Conservation (phyloP, 805 yeast species). For the Candida khao-thaluensis region DNA sequence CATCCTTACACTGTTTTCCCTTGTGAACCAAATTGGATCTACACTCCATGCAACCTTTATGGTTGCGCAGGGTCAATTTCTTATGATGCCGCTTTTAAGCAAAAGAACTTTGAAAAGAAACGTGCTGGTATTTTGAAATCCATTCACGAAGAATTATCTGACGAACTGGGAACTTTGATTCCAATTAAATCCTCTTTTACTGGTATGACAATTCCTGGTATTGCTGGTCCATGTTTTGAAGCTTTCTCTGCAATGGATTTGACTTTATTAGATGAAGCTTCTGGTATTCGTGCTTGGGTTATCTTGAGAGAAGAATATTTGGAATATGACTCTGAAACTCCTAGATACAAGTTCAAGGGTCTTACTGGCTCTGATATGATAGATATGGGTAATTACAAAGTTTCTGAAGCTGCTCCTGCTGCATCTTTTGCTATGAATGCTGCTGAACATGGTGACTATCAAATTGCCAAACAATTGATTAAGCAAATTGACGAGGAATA, state of each 20-base stretch:
- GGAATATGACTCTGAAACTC: conserved; percentile 6
- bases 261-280: conserved; percentile 9
- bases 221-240: conserved; percentile 11
- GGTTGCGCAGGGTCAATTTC: conserved; percentile 11
- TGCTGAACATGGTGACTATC: conserved; percentile 12
- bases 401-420: conserved; percentile 11
- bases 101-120: conserved; percentile 11
- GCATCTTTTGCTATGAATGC: conserved; percentile 11
- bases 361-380: conserved; percentile 10
- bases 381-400: conserved; percentile 11
- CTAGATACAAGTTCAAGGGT: conserved; percentile 8
- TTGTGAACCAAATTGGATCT: conserved; percentile 14
- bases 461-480: conserved; percentile 10
- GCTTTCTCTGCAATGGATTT: conserved; percentile 10
- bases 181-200: conserved; percentile 13
- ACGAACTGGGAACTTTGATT: conserved; percentile 11
- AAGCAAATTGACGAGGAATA: conserved; percentile 11
- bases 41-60: conserved; percentile 12
- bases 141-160: conserved; percentile 11
- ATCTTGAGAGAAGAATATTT: conserved; percentile 12
- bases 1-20: conserved; percentile 12
- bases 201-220: conserved; percentile 14
- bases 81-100: conserved; percentile 11
- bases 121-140: conserved; percentile 8
- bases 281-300: conserved; percentile 11